phyloP scores from a whole-genome alignment of 352 stramenopile species.

The Pythium coloratum region DNA sequence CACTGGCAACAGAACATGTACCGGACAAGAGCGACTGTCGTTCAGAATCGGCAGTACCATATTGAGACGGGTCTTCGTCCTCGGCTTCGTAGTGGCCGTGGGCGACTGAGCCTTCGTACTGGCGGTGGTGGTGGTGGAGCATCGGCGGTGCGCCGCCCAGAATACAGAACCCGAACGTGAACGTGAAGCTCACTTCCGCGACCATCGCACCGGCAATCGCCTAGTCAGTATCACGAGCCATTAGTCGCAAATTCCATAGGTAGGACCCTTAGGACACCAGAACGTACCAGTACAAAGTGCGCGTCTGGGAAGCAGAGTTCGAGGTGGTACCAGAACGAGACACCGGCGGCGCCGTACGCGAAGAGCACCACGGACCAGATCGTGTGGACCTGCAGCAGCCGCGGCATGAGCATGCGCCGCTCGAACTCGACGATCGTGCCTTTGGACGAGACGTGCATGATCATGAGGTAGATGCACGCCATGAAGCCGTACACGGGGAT shows the following conservation, averaged over 20 bases:
- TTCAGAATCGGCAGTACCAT: constrained; percentile 77
- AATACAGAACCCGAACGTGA: constrained; percentile 71
- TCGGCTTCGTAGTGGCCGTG: constrained; percentile 9
- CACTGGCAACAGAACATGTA: constrained; percentile 31
- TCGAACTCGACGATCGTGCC: constrained; percentile 87
- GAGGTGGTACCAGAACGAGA: constrained; percentile 70
- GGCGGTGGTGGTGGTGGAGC: constrained; percentile 22
- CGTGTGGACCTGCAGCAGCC: constrained; percentile 72
- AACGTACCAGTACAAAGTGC: constrained; percentile 69
- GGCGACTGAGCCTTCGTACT: constrained; percentile 21
- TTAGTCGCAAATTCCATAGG: no score
- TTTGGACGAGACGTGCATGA: constrained; percentile 81
- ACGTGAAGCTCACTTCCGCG: constrained; percentile 71
- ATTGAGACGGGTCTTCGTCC: constrained; percentile 30
- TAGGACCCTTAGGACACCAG: no score
- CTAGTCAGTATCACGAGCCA: constrained; percentile 25
- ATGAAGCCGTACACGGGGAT: constrained; percentile 77
- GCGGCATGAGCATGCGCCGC: constrained; percentile 84
- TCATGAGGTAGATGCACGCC: constrained; percentile 84
- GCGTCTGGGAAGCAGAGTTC: constrained; percentile 73
- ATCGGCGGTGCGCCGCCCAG: constrained; percentile 42
- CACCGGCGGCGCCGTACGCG: constrained; percentile 51
- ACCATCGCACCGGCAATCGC: constrained; percentile 57
- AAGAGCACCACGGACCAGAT: constrained; percentile 76
- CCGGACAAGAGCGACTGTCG: constrained; percentile 75